These are phyloP conservation scores for Geotrichum australiense DNA, from an alignment of 1,139 yeast species.

Conservation along the genomic window DNA sequence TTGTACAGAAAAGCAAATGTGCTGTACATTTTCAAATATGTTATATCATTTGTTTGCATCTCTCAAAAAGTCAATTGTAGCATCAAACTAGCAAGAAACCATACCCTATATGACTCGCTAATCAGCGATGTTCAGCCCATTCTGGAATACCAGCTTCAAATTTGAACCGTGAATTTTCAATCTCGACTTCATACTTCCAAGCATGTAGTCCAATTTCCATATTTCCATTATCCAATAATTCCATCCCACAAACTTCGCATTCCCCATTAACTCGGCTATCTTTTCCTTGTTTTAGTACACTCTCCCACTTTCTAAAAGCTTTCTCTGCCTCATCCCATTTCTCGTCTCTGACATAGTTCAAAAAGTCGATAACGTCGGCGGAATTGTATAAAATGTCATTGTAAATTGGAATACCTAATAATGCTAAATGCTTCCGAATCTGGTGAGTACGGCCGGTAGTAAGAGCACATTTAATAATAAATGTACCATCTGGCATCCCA, in stretches of 20 bases:
- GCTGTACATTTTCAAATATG: too few species aligned
- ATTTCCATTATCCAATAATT: not conserved
- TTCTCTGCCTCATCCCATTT: not conserved
- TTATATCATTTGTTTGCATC: too few species aligned
- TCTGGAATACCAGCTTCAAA: not conserved
- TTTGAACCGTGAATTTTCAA: not conserved
- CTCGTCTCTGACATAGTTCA: not conserved
- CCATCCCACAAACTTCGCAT: not conserved
- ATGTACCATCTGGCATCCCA: conserved; percentile 29
- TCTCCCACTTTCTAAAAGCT: not conserved
- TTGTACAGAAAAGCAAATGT: too few species aligned
- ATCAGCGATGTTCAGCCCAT: not conserved
- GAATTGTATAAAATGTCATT: conserved; percentile 53
- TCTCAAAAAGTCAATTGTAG: too few species aligned
- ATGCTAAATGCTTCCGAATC: conserved; percentile 63
- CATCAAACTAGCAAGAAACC: too few species aligned
- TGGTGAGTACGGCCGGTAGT: conserved; percentile 74
- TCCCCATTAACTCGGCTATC: not conserved
- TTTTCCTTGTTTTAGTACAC: not conserved
- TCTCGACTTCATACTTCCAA: not conserved
- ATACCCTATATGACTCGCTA: too few species aligned
- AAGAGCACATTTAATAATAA: conserved; percentile 60
- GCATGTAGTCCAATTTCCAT: not conserved
- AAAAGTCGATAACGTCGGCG: not conserved
- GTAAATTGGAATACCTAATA: conserved; percentile 59